Evolutionary conservation across 169 alveolate genomes (phyloP).

Genomic region (Cryptosporidium baileyi): DNA sequence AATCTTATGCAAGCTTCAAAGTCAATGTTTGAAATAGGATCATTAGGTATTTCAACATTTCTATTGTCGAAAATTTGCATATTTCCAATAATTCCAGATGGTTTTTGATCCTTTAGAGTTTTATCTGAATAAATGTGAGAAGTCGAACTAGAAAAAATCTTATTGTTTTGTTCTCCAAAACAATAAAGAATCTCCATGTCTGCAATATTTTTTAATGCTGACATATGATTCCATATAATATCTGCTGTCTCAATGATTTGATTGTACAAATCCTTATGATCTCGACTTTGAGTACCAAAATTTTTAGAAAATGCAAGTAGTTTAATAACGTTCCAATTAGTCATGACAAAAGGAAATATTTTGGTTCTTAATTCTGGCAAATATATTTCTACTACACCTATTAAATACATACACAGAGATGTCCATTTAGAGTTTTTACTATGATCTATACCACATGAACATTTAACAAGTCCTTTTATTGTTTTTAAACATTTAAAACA

Average conservation of each 20-base stretch:
- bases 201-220: not conserved
- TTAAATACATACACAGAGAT: conserved; percentile 1
- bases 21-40: conserved; percentile 40
- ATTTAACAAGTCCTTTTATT: not conserved
- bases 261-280: not conserved
- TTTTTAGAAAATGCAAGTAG: conserved; percentile 4
- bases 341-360: conserved; percentile 50
- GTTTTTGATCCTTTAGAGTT: not conserved
- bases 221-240: conserved; percentile 19
- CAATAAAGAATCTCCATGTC: not conserved
- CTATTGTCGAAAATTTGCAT: not conserved
- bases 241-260: conserved; percentile 1
- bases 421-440: not conserved
- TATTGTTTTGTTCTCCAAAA: not conserved
- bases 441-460: conserved; percentile 1
- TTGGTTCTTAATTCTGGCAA: not conserved
- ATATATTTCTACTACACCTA: conserved; percentile 27
- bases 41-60: conserved; percentile 8
- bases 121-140: not conserved
- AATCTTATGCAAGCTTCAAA: conserved; percentile 58
- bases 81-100: conserved; percentile 45
- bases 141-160: not conserved
- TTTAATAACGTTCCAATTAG: conserved; percentile 63
- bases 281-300: not conserved
- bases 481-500: conserved; percentile 28